phyloP scores from a whole-genome alignment of 768 basidiomycete species.

The Macrolepiota albuminosa region DNA sequence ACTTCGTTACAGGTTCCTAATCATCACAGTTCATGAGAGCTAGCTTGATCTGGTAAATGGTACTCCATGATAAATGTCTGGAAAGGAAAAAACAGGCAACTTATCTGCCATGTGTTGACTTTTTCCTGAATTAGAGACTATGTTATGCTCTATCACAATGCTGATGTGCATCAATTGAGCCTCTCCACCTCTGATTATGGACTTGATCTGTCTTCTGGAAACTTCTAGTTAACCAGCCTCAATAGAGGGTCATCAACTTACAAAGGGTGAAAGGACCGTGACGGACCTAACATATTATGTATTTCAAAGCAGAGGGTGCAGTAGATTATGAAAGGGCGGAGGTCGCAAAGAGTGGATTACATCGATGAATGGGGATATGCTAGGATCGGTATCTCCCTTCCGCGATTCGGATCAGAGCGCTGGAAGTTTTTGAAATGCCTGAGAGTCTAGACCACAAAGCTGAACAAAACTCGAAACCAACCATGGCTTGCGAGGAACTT shows the following conservation, averaged over 20 bases:
- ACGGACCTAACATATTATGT: neutral
- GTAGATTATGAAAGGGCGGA: neutral
- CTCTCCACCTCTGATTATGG: neutral
- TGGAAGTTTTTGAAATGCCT: too few species aligned
- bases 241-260: neutral
- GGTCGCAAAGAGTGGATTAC: too few species aligned
- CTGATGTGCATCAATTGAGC: neutral
- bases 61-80: neutral
- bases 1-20: too few species aligned
- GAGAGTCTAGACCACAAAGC: neutral
- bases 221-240: neutral
- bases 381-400: too few species aligned
- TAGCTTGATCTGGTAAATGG: too few species aligned
- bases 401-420: too few species aligned
- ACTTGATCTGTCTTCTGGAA: neutral
- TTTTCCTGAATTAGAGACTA: neutral
- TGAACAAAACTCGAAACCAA: neutral
- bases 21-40: too few species aligned
- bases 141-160: neutral
- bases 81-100: neutral
- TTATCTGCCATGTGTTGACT: neutral
- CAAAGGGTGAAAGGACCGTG: neutral
- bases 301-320: neutral
- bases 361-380: neutral
- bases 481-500: neutral